These are phyloP conservation scores for Darksidea phi DNA, from an alignment of 495 filamentous ascomycete species.

Conservation along the genomic window DNA sequence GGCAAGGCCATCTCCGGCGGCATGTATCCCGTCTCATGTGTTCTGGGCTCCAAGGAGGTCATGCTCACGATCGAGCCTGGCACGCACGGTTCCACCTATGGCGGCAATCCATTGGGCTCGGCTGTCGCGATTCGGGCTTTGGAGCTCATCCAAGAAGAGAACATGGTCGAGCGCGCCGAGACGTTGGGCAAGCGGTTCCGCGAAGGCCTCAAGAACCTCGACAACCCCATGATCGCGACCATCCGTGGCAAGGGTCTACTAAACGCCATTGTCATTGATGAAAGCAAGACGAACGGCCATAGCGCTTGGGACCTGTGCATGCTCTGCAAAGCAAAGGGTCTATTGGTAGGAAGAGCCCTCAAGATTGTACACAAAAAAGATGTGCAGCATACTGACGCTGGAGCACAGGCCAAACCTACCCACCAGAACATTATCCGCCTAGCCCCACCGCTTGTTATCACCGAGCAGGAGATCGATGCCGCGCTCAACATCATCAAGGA, in stretches of 20 bases:
- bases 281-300: constrained; percentile 77
- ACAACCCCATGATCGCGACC: constrained; percentile 74
- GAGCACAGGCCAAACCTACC: constrained; percentile 85
- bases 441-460: constrained; percentile 48
- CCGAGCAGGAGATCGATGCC: constrained; percentile 43
- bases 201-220: constrained; percentile 65
- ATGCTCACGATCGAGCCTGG: constrained; percentile 98
- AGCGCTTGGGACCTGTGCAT: constrained; percentile 97
- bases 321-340: constrained; percentile 90
- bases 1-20: constrained; percentile 97
- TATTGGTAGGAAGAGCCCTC: constrained; percentile 66
- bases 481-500: constrained; percentile 45
- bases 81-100: constrained; percentile 95
- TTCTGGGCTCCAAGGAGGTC: constrained; percentile 82
- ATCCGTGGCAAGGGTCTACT: constrained; percentile 91
- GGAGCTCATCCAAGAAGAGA: constrained; percentile 88
- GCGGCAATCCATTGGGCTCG: constrained; percentile 95
- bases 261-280: constrained; percentile 96
- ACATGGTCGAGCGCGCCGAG: constrained; percentile 79
- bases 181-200: constrained; percentile 81
- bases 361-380: constrained; percentile 46
- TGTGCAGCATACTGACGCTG: constrained; percentile 28
- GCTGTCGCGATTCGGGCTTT: constrained; percentile 96
- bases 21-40: constrained; percentile 97
- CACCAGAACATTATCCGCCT: constrained; percentile 84